Conservation (phyloP, 495 filamentous ascomycete species). For the Jackrogersella minutella region DNA sequence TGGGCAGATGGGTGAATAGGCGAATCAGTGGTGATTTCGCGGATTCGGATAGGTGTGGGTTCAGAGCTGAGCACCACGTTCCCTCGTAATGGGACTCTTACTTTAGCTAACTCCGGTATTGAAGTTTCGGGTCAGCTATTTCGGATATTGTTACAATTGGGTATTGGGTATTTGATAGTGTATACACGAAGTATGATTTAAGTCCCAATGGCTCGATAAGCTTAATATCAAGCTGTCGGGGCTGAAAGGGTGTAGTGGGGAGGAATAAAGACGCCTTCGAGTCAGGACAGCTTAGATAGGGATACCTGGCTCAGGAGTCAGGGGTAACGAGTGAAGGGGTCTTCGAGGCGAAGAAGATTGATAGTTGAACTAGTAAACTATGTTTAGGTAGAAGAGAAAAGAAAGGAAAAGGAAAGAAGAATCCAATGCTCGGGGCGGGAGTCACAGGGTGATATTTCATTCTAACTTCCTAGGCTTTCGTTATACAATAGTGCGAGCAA, state of each 20-base stretch:
- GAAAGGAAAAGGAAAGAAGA: conserved; percentile 43
- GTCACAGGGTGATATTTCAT: conserved; percentile 62
- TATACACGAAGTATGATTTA: too few species aligned
- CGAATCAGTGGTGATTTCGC: conserved; percentile 14
- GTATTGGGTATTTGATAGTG: not conserved
- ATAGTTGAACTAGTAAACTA: conserved; percentile 1
- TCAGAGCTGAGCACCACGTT: conserved; percentile 30
- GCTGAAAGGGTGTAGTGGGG: not conserved
- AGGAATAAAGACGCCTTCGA: conserved; percentile 12
- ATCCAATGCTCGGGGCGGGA: conserved; percentile 51
- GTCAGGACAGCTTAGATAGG: conserved; percentile 25
- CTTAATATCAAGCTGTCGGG: conserved; percentile 12
- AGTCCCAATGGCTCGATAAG: too few species aligned
- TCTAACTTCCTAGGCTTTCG: conserved; percentile 26
- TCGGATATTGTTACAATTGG: not conserved
- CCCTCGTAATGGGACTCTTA: conserved; percentile 2
- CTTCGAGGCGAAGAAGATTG: conserved; percentile 18
- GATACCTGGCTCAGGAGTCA: conserved; percentile 38
- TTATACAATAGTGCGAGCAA: conserved; percentile 40
- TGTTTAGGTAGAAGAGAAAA: conserved; percentile 34
- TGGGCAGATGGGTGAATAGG: conserved; percentile 13
- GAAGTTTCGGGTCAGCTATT: not conserved
- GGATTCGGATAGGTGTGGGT: conserved; percentile 2
- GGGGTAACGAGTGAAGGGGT: conserved; percentile 30
- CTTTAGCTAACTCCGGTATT: conserved; percentile 22